Evolutionary conservation across 164 flowering plant species (phyloP), one percentile per base, ranked within the genome.

Genomic region (Vitis rupestris): DNA sequence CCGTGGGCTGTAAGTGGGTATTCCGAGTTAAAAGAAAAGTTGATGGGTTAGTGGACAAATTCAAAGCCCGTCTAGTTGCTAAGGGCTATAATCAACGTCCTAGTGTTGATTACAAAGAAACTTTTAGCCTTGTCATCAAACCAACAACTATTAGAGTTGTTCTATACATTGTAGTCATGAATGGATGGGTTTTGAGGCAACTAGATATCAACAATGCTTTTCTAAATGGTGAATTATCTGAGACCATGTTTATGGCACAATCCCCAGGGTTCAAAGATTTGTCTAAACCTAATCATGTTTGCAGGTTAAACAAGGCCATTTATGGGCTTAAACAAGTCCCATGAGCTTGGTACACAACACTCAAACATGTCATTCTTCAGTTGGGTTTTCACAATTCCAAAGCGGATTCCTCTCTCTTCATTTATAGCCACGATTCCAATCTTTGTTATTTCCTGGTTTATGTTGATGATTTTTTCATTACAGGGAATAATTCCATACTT

Each of bases 1-100:
- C 37, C 9, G 55, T 70, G n/a, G 72, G 67, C 1, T 62, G 72
- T 19, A 71, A 71, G 19, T 71, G 64, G 74, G 49, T 71, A 14
- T 64, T 56, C 52, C 44, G 53, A 6, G 27, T 57, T 30, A 71
- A 71, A 48, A 30, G 61, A 13, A 64, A 64, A 27, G 15, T 27
- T 11, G 63, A 71, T 57, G 57, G 74, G 47, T 19, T 0, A 8
- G 29, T 71, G 11, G 62, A 55, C 16, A 50, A 50, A n/a, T 56
- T 17, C 57, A 64, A 55, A n/a, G 2, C 58, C 5, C 1, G 27
- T 14, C 9, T 31, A 31, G 44, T 31, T 31, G 44, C 4, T 31
- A 31, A 31, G 44, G 44, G 44, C 7, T 31, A 31, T 55, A 0
- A 55, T 55, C 58, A 55, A 15, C 8, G 9, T 2, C 19, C 0